Conservation (phyloP, 805 yeast species). For the Soucietia sequanensis region DNA sequence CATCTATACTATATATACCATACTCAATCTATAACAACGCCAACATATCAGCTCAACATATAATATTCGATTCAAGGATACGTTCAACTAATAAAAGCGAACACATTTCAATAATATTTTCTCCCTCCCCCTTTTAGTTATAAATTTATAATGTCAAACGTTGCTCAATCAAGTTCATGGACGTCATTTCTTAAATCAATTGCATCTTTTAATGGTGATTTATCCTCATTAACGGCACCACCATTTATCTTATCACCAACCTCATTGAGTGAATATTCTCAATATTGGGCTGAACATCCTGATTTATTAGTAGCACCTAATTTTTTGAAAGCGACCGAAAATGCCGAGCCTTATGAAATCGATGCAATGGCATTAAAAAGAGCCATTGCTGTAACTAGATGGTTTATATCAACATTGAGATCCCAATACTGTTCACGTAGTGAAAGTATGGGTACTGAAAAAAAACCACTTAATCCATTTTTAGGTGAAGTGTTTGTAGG, state of each 20-base stretch:
- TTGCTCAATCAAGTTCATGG: conserved; percentile 59
- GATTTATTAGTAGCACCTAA: conserved; percentile 77
- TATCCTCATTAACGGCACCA: conserved; percentile 93
- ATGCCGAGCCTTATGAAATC: conserved; percentile 28
- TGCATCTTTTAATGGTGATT: conserved; percentile 90
- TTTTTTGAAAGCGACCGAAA: conserved; percentile 43
- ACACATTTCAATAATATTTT: neutral
- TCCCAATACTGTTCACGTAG: conserved; percentile 93
- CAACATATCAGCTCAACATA: no score
- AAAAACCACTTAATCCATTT: conserved; percentile 96
- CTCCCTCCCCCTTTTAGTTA: neutral
- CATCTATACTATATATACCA: no score
- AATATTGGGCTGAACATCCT: conserved; percentile 94
- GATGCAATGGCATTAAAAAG: conserved; percentile 57
- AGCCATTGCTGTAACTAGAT: conserved; percentile 76
- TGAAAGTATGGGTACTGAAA: conserved; percentile 91
- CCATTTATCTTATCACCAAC: conserved; percentile 92
- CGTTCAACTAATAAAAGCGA: no score
- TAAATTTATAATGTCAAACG: conserved; percentile 21
- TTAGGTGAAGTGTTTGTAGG: conserved; percentile 94
- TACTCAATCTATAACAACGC: no score
- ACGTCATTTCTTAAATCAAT: conserved; percentile 86
- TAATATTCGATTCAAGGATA: no score
- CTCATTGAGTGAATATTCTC: conserved; percentile 86
- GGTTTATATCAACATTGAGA: conserved; percentile 89